phyloP scores from a whole-genome alignment of 768 basidiomycete species.

The Grammothele lineata region DNA sequence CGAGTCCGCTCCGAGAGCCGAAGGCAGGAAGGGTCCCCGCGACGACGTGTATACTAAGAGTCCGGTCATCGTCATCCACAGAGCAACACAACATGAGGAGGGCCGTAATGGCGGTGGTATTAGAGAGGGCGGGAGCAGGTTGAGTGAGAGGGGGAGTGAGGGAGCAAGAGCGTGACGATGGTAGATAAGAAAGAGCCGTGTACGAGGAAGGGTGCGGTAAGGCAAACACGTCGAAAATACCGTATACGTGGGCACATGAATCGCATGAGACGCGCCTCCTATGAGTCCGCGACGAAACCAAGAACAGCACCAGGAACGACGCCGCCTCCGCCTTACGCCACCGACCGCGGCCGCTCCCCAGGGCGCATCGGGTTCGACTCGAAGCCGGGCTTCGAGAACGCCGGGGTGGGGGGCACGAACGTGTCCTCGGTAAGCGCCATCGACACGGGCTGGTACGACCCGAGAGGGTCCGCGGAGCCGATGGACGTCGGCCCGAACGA shows the following conservation, averaged over 20 bases:
- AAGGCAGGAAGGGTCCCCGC: not conserved
- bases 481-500: slow-evolving; percentile 8
- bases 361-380: slow-evolving; percentile 10
- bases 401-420: slow-evolving; percentile 32
- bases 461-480: slow-evolving; percentile 15
- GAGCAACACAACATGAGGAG: slow-evolving; percentile 14
- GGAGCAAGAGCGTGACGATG: no score
- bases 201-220: not conserved
- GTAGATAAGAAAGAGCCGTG: not conserved
- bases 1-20: slow-evolving; percentile 11
- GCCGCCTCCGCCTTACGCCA: slow-evolving; percentile 34
- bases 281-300: not conserved
- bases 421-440: slow-evolving; percentile 40
- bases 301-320: not conserved
- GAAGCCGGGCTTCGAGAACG: slow-evolving; percentile 26
- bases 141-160: no score
- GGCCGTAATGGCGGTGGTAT: no score
- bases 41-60: slow-evolving; percentile 6
- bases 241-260: not conserved
- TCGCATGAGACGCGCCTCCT: not conserved
- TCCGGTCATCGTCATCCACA: slow-evolving; percentile 13
- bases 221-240: not conserved
- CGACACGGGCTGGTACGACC: slow-evolving; percentile 69
- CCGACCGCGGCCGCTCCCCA: slow-evolving; percentile 39
- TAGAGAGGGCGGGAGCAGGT: not conserved